phyloP scores from a whole-genome alignment of 2,329 filamentous ascomycete genomes.

The Trichoderma asperellum region DNA sequence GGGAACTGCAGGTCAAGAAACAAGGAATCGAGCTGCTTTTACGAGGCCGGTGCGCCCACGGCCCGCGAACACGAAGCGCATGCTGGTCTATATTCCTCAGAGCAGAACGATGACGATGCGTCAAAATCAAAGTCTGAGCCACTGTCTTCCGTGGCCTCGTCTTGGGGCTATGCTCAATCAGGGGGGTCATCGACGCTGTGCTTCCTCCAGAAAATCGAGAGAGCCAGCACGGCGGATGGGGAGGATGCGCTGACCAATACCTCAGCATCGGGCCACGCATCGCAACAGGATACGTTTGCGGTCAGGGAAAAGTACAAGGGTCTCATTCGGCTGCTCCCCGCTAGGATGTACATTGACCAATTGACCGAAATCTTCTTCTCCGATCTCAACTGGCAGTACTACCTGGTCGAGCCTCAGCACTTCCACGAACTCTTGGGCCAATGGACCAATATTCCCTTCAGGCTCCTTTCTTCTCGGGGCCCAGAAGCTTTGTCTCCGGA shows the following conservation, averaged over 20 bases:
- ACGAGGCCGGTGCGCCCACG: slow-evolving; percentile 57
- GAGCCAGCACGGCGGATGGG: slow-evolving; percentile 41
- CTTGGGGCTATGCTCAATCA: slow-evolving; percentile 59
- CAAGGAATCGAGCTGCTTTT: slow-evolving; percentile 59
- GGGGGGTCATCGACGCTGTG: slow-evolving; percentile 56
- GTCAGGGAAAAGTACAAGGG: slow-evolving; percentile 62
- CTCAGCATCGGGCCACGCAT: neutral
- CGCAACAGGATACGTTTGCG: slow-evolving; percentile 42
- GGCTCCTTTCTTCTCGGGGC: slow-evolving; percentile 52
- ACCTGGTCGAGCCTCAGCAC: slow-evolving; percentile 56
- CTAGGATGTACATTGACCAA: slow-evolving; percentile 57
- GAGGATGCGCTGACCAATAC: slow-evolving; percentile 31
- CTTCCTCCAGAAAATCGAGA: slow-evolving; percentile 60
- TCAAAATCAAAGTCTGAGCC: slow-evolving; percentile 35
- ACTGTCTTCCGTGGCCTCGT: slow-evolving; percentile 49
- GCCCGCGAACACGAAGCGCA: slow-evolving; percentile 40
- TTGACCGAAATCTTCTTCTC: slow-evolving; percentile 59
- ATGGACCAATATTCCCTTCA: slow-evolving; percentile 60
- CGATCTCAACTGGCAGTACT: slow-evolving; percentile 65
- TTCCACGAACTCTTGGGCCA: slow-evolving; percentile 56
- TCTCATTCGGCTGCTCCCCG: slow-evolving; percentile 61
- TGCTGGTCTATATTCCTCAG: slow-evolving; percentile 15
- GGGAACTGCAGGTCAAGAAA: slow-evolving; percentile 62
- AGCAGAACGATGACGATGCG: neutral
- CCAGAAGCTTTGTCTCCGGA: slow-evolving; percentile 56